Conservation (phyloP, 495 filamentous ascomycete genomes). For the Articulospora tetracladia region DNA sequence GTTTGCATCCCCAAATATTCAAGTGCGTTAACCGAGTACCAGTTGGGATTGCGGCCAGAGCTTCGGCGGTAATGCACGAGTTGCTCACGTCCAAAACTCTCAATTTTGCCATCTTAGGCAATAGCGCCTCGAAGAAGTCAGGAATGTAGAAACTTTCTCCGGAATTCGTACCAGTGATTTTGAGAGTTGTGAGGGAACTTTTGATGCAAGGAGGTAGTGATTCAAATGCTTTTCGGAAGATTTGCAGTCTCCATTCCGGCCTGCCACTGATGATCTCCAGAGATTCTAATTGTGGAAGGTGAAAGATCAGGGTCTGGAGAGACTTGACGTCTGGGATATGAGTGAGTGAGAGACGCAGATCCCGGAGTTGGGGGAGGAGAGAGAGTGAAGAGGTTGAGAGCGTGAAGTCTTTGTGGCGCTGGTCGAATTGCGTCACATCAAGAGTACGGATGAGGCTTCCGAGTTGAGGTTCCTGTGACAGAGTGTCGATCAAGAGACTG, state of each 20-base stretch:
- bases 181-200: not conserved
- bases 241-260: not conserved
- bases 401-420: not conserved
- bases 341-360: not conserved
- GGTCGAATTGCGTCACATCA: not conserved
- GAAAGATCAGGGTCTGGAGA: not conserved
- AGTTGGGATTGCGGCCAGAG: not conserved
- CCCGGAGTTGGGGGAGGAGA: not conserved
- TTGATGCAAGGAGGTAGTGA: not conserved
- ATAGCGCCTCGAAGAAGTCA: not conserved
- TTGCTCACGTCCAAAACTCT: not conserved
- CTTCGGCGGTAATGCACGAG: not conserved
- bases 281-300: not conserved
- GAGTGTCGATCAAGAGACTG: not conserved
- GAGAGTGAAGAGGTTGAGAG: not conserved
- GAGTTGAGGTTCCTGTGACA: not conserved
- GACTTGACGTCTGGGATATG: not conserved
- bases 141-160: not conserved
- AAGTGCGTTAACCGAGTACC: not conserved
- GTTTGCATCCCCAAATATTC: not conserved
- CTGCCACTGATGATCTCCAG: not conserved
- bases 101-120: not conserved
- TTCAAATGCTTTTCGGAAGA: not conserved
- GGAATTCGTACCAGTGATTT: not conserved
- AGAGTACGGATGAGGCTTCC: not conserved